phyloP scores from a whole-genome alignment of 139 green algal genomes.

The Closterium sp. region DNA sequence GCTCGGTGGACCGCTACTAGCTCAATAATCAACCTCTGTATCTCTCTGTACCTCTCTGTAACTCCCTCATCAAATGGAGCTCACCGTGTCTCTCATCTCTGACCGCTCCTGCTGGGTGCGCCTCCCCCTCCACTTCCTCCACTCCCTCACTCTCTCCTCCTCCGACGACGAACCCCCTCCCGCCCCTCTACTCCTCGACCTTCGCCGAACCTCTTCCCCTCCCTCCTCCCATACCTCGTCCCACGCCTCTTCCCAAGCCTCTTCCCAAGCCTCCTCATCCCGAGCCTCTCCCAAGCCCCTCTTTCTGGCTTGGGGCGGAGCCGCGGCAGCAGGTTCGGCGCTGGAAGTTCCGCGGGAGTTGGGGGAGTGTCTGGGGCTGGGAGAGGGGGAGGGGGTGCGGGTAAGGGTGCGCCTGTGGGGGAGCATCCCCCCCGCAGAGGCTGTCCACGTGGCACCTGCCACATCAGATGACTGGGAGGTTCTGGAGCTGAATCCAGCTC shows the following conservation, averaged over 20 bases:
- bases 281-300: conserved; percentile 35
- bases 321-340: conserved; percentile 8
- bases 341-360: conserved; percentile 57
- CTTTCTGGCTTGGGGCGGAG: conserved; percentile 48
- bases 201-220: not conserved
- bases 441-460: conserved; percentile 64
- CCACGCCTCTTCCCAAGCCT: not conserved
- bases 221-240: not conserved
- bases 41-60: too few relatives aligned
- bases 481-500: conserved; percentile 72
- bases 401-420: conserved; percentile 14
- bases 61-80: too few relatives aligned
- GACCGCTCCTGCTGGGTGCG: not conserved
- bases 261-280: not conserved
- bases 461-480: conserved; percentile 81
- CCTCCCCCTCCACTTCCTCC: conserved; percentile 10
- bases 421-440: conserved; percentile 52
- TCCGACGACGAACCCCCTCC: not conserved
- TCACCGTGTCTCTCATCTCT: not conserved
- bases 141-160: conserved; percentile 4
- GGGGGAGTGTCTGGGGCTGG: conserved; percentile 52
- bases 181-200: not conserved
- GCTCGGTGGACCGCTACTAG: too few relatives aligned
- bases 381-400: conserved; percentile 44
- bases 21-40: too few relatives aligned